A percentile compares a stretch with the other conserved stretches of the same genome.
Conservation (phyloP, 208 protist species). For the Trichomonas gallinae region DNA sequence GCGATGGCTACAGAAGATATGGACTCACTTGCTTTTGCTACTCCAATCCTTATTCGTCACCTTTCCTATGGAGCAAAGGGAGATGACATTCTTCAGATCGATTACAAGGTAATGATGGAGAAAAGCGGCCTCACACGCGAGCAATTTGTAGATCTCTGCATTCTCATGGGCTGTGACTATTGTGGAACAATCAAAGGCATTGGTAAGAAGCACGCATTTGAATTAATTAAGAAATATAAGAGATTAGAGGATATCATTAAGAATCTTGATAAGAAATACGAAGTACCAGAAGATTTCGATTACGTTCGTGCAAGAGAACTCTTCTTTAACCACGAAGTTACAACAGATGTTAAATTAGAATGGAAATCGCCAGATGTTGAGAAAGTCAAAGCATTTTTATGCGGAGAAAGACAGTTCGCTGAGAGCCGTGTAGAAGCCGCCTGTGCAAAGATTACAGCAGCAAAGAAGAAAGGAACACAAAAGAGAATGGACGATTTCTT, state of each 20-base stretch:
- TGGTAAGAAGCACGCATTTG: conserved; percentile 52
- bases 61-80: conserved; percentile 74
- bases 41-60: conserved; percentile 75
- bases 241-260: conserved; percentile 68
- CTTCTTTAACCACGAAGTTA: conserved; percentile 73
- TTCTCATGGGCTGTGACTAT: conserved; percentile 97
- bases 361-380: conserved; percentile 85
- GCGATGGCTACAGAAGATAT: conserved; percentile 97
- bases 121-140: conserved; percentile 57
- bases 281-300: conserved; percentile 61
- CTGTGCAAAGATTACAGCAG: background rate
- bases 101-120: conserved; percentile 60
- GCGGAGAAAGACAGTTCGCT: conserved; percentile 87
- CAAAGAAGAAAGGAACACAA: background rate
- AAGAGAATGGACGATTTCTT: conserved; percentile 22
- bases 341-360: conserved; percentile 52
- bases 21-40: conserved; percentile 95
- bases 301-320: conserved; percentile 66
- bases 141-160: conserved; percentile 95
- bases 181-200: conserved; percentile 89
- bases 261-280: conserved; percentile 55
- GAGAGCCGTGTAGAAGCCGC: conserved; percentile 43
- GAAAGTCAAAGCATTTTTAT: conserved; percentile 83
- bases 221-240: conserved; percentile 59
- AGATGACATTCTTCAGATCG: conserved; percentile 60